Evolutionary conservation across 495 filamentous ascomycete species (phyloP), one percentile per base, ranked within the genome.

Genomic region (Penicillium bialowiezense): DNA sequence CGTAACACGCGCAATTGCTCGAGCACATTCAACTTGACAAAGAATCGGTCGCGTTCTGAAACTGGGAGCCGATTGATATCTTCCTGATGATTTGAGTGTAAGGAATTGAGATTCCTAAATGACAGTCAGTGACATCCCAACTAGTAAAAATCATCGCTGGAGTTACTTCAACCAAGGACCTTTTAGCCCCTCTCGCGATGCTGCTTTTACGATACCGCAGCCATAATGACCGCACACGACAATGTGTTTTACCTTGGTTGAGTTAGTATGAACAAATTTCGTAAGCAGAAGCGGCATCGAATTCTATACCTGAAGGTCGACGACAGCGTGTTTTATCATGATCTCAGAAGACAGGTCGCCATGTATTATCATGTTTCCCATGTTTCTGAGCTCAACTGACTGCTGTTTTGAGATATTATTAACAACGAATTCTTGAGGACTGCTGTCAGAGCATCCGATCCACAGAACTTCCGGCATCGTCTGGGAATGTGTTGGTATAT

Each of bases 191-290:
- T 58, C 41, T 20, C 54, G 43, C 15, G 59, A 52, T 8, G 48
- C 42, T 13, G 61, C 32, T 43, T 58, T 66, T 9, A 76, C 61
- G 31, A 73, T 57, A 5, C 59, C 62, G 55, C 72, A 76, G 17
- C 60, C 68, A 24, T 74, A 74, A 38, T 76, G 72, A 3, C 70
- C 72, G 47, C 71, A 74, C 14, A 76, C 54, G 14, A 74, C 55
- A 20, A 76, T 68, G 37, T 76, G 70, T 7, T 66, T 59, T 12
- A 72, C 71, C 68, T 74, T 26, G 5, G 40, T 1, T 40, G 7
- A n/a, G 44, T 53, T 33, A 63, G 19, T 42, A 20, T 12, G 10
- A 38, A 21, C 13, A 6, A 10, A 1, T 20, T 14, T 13, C n/a
- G 23, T 3, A 19, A 3, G 23, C 19, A 20, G 13, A 15, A 32